Percentiles rank a stretch among this genome's conserved stretches.
Evolutionary conservation across 148 eudicot genomes (phyloP).

Genomic region (Heliamphora exappendiculata): DNA sequence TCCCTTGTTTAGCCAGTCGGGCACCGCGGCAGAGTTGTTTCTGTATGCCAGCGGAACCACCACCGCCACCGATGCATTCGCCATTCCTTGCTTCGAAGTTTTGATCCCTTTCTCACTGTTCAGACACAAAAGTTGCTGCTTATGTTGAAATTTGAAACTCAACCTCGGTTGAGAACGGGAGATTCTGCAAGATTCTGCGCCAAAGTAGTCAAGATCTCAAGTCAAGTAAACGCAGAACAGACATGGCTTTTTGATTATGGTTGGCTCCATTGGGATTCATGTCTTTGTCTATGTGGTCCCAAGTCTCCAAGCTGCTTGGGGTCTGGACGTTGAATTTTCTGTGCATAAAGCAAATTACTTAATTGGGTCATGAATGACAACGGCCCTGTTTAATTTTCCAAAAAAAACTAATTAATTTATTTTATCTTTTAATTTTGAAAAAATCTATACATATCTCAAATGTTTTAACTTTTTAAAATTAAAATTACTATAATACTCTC

Average conservation of each 20-base stretch:
- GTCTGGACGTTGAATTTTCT: background rate
- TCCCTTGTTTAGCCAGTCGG: slow-evolving; percentile 22
- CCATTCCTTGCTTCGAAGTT: background rate
- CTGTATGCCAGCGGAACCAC: slow-evolving; percentile 16
- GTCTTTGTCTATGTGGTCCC: background rate
- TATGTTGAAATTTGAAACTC: background rate
- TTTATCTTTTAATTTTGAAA: too few relatives aligned
- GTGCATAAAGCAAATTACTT: background rate
- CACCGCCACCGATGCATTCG: background rate
- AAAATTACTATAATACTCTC: too few relatives aligned
- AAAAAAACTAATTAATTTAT: too few relatives aligned
- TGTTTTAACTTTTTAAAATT: too few relatives aligned
- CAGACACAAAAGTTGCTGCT: background rate
- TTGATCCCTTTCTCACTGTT: background rate
- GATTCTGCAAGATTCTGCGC: background rate
- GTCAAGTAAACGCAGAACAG: background rate
- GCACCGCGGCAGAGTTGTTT: background rate
- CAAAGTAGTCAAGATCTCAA: slow-evolving; percentile 4
- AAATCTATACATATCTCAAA: too few relatives aligned
- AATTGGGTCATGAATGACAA: too few relatives aligned
- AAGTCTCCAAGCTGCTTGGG: background rate
- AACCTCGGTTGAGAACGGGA: background rate
- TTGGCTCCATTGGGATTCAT: background rate
- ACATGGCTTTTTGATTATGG: background rate
- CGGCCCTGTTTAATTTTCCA: too few relatives aligned